Percentiles rank a stretch among this genome's conserved stretches.
phyloP scores from a whole-genome alignment of 441 rosid genomes.

The Gossypium gossypioides region DNA sequence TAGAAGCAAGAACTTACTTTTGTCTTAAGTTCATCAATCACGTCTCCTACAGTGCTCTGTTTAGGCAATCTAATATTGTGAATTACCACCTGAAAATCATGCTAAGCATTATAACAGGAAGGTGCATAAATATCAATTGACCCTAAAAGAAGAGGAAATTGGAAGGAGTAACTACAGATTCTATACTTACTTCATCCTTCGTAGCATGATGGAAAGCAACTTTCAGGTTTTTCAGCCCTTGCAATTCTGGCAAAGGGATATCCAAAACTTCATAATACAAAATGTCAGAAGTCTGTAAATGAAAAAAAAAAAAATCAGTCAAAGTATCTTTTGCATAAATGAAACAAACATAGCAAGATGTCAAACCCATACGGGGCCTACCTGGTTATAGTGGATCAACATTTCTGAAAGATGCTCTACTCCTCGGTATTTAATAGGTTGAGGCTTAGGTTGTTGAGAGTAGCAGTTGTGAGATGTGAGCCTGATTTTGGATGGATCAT shows the following conservation, averaged over 20 bases:
- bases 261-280: slow-evolving; percentile 92
- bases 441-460: slow-evolving; percentile 96
- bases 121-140: neutral
- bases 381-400: slow-evolving; percentile 93
- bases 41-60: slow-evolving; percentile 90
- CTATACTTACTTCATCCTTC: slow-evolving; percentile 68
- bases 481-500: slow-evolving; percentile 80
- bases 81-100: slow-evolving; percentile 52
- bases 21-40: slow-evolving; percentile 67
- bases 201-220: slow-evolving; percentile 80
- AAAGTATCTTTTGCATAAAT: slow-evolving; percentile 5
- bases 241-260: slow-evolving; percentile 92
- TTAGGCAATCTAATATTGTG: slow-evolving; percentile 88
- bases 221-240: slow-evolving; percentile 81
- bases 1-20: slow-evolving; percentile 40
- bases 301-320: slow-evolving; percentile 3
- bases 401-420: slow-evolving; percentile 75
- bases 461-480: slow-evolving; percentile 93
- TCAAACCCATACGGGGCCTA: slow-evolving; percentile 19
- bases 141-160: neutral
- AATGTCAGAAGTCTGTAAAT: slow-evolving; percentile 71
- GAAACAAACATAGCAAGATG: slow-evolving; percentile 7
- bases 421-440: slow-evolving; percentile 77
- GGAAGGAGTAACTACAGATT: slow-evolving; percentile 10
- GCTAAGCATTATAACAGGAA: slow-evolving; percentile 7